These are phyloP conservation scores for Senna siamea DNA, from an alignment of 306 rosid species.

Conservation along the genomic window DNA sequence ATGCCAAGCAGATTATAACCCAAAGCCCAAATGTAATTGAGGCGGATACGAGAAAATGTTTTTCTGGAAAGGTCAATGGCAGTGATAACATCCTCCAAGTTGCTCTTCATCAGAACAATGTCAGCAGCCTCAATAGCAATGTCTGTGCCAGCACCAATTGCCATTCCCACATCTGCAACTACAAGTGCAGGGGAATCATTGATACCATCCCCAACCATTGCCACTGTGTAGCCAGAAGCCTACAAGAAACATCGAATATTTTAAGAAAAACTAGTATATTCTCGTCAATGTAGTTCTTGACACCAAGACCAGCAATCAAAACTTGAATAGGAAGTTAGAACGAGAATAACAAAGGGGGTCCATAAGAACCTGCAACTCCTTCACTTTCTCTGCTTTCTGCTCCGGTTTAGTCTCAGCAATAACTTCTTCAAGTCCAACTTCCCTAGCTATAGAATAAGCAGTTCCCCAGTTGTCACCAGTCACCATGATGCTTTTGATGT, in stretches of 20 bases:
- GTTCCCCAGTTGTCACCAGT: conserved; percentile 94
- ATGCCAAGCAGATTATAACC: conserved; percentile 87
- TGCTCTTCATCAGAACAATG: conserved; percentile 90
- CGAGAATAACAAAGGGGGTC: not conserved
- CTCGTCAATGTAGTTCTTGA: no score
- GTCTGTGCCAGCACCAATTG: conserved; percentile 94
- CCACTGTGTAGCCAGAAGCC: conserved; percentile 74
- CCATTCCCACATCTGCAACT: conserved; percentile 90
- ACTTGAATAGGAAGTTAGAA: not conserved
- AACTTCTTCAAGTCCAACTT: conserved; percentile 76
- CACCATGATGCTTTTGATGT: conserved; percentile 74
- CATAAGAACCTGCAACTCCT: conserved; percentile 72
- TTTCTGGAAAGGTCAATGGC: conserved; percentile 84
- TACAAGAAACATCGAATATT: conserved; percentile 14
- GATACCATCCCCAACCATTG: conserved; percentile 95
- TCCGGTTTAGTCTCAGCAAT: conserved; percentile 84
- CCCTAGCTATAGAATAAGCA: conserved; percentile 78
- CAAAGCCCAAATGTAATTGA: conserved; percentile 88
- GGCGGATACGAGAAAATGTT: conserved; percentile 73
- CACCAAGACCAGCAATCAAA: not conserved
- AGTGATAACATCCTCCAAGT: conserved; percentile 88
- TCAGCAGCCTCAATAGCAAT: conserved; percentile 96
- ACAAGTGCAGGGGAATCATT: conserved; percentile 93
- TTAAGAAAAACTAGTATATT: not conserved
- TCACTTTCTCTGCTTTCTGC: conserved; percentile 73